These are phyloP conservation scores for Hansenula lynferdii DNA, from an alignment of 1,139 yeast species.

Conservation along the genomic window DNA sequence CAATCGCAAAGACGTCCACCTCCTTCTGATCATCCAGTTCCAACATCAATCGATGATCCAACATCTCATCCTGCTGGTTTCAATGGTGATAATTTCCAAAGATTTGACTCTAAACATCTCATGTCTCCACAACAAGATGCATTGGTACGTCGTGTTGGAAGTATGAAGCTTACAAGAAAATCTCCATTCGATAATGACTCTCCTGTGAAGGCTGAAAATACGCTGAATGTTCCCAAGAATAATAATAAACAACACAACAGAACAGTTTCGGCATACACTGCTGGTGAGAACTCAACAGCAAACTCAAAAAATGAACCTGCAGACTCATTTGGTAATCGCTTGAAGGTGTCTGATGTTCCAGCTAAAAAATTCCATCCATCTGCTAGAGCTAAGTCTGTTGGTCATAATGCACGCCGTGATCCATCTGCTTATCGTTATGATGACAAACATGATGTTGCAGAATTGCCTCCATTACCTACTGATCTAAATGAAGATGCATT, in stretches of 20 bases:
- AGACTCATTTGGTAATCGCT: slow-evolving; percentile 6
- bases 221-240: slow-evolving; percentile 14
- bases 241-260: slow-evolving; percentile 29
- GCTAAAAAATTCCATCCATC: slow-evolving; percentile 62
- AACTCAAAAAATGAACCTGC: slow-evolving; percentile 12
- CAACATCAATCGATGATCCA: neutral
- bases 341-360: slow-evolving; percentile 20
- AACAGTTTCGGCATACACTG: slow-evolving; percentile 35
- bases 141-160: slow-evolving; percentile 20
- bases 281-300: slow-evolving; percentile 11
- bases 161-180: slow-evolving; percentile 15
- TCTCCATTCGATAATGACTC: slow-evolving; percentile 5
- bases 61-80: neutral
- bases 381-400: slow-evolving; percentile 86
- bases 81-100: slow-evolving; percentile 1
- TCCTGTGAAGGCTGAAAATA: neutral
- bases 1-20: slow-evolving; percentile 20
- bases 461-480: slow-evolving; percentile 48
- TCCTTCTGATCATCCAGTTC: neutral
- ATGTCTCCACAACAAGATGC: slow-evolving; percentile 9
- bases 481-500: slow-evolving; percentile 45
- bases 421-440: slow-evolving; percentile 26
- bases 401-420: slow-evolving; percentile 63
- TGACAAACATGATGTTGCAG: slow-evolving; percentile 10
- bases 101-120: neutral